These are phyloP conservation scores for Rosellinia necatrix DNA, from an alignment of 2,329 filamentous ascomycete genomes.

Conservation along the genomic window DNA sequence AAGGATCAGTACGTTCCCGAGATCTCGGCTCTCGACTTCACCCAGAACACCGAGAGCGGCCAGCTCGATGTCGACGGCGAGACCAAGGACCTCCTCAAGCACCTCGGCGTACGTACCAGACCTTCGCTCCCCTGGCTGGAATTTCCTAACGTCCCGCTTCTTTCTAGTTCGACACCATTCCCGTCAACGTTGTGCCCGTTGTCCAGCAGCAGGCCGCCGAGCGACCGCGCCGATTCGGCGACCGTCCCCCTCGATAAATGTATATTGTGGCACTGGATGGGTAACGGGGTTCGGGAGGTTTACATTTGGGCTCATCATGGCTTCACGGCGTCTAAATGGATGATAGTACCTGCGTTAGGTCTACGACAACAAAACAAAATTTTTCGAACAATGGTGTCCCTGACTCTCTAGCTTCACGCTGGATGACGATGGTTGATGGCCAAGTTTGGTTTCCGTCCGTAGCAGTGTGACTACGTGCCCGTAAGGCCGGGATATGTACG, in stretches of 20 bases:
- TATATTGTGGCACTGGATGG: constrained; percentile 34
- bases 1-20: constrained; percentile 99
- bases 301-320: constrained; percentile 49
- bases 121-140: constrained; percentile 17
- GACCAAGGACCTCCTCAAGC: constrained; percentile 99
- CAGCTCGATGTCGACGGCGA: constrained; percentile 94
- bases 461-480: constrained; percentile 27
- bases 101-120: constrained; percentile 81
- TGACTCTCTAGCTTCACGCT: constrained; percentile 65
- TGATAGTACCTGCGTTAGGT: constrained; percentile 64
- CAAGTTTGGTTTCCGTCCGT: constrained; percentile 52
- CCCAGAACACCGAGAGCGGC: constrained; percentile 89
- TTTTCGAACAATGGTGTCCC: constrained; percentile 83
- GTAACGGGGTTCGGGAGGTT: constrained; percentile 47
- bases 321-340: constrained; percentile 61
- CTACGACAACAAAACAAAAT: constrained; percentile 58
- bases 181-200: constrained; percentile 93
- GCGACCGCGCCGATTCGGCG: constrained; percentile 79
- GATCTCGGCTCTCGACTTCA: constrained; percentile 97
- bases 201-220: constrained; percentile 85
- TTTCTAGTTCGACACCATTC: constrained; percentile 88
- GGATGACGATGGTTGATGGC: constrained; percentile 90
- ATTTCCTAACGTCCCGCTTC: background rate
- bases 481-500: no score
- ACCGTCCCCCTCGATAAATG: constrained; percentile 55